Evolutionary conservation across 371 early-diverging fungal genomes (phyloP).

Genomic region (Mucor mucedo): DNA sequence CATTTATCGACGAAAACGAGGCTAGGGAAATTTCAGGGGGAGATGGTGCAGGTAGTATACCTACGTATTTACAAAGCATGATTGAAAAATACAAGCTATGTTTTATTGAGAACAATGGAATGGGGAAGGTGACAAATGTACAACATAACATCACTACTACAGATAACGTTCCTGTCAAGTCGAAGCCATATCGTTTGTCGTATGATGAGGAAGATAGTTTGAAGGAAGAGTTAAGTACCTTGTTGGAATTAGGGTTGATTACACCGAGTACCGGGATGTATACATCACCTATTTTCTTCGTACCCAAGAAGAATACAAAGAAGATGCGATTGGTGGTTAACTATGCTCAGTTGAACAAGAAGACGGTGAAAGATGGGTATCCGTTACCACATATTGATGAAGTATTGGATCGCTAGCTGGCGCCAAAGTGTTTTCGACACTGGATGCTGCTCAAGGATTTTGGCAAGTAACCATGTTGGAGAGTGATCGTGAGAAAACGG

Average conservation of each 20-base stretch:
- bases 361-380: slow-evolving; percentile 39
- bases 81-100: neutral
- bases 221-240: slow-evolving; percentile 10
- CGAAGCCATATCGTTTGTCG: slow-evolving; percentile 14
- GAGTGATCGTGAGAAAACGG: slow-evolving; percentile 48
- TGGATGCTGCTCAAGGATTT: slow-evolving; percentile 39
- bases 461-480: slow-evolving; percentile 36
- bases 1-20: neutral
- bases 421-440: neutral
- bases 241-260: slow-evolving; percentile 22
- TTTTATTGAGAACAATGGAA: slow-evolving; percentile 6
- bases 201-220: slow-evolving; percentile 23
- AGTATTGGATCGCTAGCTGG: slow-evolving; percentile 33
- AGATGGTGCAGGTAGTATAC: neutral
- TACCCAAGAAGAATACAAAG: slow-evolving; percentile 46
- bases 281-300: slow-evolving; percentile 48
- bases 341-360: slow-evolving; percentile 39
- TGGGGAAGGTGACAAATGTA: slow-evolving; percentile 1
- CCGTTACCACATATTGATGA: slow-evolving; percentile 51
- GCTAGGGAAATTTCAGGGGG: neutral
- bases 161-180: neutral
- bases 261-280: slow-evolving; percentile 15
- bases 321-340: slow-evolving; percentile 38
- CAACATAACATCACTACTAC: slow-evolving; percentile 4
- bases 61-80: neutral